phyloP scores from a whole-genome alignment of 352 stramenopile genomes.

The Lagenidium sp. region DNA sequence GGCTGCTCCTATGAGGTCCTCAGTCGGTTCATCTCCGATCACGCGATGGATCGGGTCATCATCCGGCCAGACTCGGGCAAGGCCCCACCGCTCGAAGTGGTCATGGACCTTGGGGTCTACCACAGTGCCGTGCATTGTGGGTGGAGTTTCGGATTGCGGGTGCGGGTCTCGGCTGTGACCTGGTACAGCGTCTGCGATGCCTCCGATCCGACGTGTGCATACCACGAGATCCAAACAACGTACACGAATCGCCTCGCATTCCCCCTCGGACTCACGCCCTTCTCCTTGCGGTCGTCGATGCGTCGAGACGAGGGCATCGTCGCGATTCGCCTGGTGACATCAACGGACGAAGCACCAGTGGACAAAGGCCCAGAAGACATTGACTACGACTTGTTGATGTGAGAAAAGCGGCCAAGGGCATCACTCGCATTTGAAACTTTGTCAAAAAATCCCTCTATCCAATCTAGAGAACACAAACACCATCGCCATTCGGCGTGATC shows the following conservation, averaged over 20 bases:
- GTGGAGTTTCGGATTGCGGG: slow-evolving; percentile 61
- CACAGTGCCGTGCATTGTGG: background rate
- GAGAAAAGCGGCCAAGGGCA: background rate
- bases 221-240: slow-evolving; percentile 42
- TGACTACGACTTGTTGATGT: slow-evolving; percentile 11
- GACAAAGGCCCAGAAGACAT: background rate
- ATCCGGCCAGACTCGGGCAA: slow-evolving; percentile 54
- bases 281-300: slow-evolving; percentile 33
- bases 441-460: too few relatives aligned
- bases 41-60: slow-evolving; percentile 45
- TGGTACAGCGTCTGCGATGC: slow-evolving; percentile 69
- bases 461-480: slow-evolving; percentile 59
- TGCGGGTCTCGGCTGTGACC: slow-evolving; percentile 36
- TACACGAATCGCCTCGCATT: slow-evolving; percentile 61
- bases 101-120: slow-evolving; percentile 53
- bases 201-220: slow-evolving; percentile 46
- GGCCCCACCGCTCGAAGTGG: slow-evolving; percentile 41
- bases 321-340: slow-evolving; percentile 19
- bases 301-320: slow-evolving; percentile 37
- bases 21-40: slow-evolving; percentile 39
- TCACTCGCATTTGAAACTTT: too few relatives aligned
- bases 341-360: background rate
- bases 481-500: slow-evolving; percentile 75
- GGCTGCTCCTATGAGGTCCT: slow-evolving; percentile 64
- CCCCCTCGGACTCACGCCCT: slow-evolving; percentile 39